Percentiles rank a stretch among this genome's conserved stretches.
phyloP scores from a whole-genome alignment of 75 land plant genomes.

The Larix kaempferi region DNA sequence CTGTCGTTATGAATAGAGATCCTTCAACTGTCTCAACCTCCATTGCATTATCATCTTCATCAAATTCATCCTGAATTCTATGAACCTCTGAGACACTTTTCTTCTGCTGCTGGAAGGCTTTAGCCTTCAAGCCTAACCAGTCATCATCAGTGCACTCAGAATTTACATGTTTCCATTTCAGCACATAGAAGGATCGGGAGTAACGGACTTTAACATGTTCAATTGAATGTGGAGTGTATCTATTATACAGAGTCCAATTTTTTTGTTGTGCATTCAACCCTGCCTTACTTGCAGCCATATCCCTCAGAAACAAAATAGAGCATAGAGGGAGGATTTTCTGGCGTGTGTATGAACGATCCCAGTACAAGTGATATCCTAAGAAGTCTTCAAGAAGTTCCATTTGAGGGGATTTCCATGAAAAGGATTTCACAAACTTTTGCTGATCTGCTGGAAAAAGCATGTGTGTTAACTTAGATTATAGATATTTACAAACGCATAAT shows the following conservation, averaged over 20 bases:
- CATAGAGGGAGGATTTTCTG: slow-evolving; percentile 69
- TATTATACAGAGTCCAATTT: slow-evolving; percentile 35
- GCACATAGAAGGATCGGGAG: slow-evolving; percentile 53
- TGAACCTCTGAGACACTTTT: slow-evolving; percentile 17
- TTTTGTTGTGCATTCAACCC: slow-evolving; percentile 5
- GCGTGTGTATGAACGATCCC: slow-evolving; percentile 62
- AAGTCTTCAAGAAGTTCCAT: slow-evolving; percentile 21
- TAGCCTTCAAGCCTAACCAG: slow-evolving; percentile 19
- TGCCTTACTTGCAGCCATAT: slow-evolving; percentile 34
- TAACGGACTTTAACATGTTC: slow-evolving; percentile 56
- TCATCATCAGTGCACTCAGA: slow-evolving; percentile 1
- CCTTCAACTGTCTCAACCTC: slow-evolving; percentile 30
- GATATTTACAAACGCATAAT: not conserved
- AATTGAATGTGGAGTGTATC: slow-evolving; percentile 65
- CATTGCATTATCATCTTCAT: slow-evolving; percentile 27
- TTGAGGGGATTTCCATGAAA: no score
- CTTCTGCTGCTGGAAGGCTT: slow-evolving; percentile 9
- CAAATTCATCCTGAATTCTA: slow-evolving; percentile 25
- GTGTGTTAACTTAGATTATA: slow-evolving; percentile 53
- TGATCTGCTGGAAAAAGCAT: slow-evolving; percentile 23
- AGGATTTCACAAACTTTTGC: no score
- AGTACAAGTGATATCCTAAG: slow-evolving; percentile 48
- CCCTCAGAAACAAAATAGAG: slow-evolving; percentile 58
- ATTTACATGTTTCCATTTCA: slow-evolving; percentile 62
- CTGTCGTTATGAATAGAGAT: slow-evolving; percentile 47